Evolutionary conservation across 495 filamentous ascomycete genomes (phyloP).

Genomic region (Hypoxylon trugodes): DNA sequence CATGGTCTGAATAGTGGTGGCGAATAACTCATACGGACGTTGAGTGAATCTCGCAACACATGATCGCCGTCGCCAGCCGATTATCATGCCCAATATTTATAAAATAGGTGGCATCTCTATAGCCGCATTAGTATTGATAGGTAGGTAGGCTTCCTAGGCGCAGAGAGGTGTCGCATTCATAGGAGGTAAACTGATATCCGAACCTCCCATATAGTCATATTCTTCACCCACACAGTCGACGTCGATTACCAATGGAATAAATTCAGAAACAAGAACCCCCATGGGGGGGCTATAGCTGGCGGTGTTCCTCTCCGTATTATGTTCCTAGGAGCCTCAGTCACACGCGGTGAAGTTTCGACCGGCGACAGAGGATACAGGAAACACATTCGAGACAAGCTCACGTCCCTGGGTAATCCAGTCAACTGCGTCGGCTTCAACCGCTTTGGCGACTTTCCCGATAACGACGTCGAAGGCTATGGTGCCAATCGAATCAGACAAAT

Average conservation of each 20-base stretch:
- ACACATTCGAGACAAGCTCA: constrained; percentile 38
- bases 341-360: constrained; percentile 41
- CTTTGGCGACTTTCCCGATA: constrained; percentile 42
- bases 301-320: constrained; percentile 40
- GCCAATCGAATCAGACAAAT: constrained; percentile 40
- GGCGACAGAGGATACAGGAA: constrained; percentile 43
- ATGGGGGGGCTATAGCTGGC: constrained; percentile 24
- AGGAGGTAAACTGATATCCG: constrained; percentile 7
- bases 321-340: constrained; percentile 43
- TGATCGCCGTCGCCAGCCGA: not conserved
- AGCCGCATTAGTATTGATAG: constrained; percentile 16
- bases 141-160: constrained; percentile 7
- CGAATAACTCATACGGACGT: not conserved
- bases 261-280: not conserved
- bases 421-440: constrained; percentile 45
- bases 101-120: constrained; percentile 12
- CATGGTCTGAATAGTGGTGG: constrained; percentile 13
- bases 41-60: not conserved
- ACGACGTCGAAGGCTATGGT: constrained; percentile 42
- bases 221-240: constrained; percentile 31
- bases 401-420: constrained; percentile 37
- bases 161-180: not conserved
- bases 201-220: constrained; percentile 7
- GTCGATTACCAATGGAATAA: constrained; percentile 30
- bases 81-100: constrained; percentile 24